Base-by-base conservation (phyloP, 768 basidiomycete species). In the Leccinellum luteum region DNA sequence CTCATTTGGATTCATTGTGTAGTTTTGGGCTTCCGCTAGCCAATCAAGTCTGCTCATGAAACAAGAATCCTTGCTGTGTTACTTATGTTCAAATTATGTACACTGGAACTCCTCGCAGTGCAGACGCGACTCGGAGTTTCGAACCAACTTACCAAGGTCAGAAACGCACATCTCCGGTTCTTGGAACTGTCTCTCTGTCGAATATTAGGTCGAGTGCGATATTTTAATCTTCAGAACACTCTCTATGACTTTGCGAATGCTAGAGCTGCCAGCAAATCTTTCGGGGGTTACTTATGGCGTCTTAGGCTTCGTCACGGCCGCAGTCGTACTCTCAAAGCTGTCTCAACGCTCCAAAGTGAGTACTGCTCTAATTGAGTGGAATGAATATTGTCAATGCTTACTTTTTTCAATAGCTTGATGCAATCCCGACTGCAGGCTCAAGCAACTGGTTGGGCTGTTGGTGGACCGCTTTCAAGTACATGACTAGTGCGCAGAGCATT, bases 391-490 rank as follows among this genome's bases (percentile, higher is more conserved):
- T 15, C 30, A 48, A 12, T 4, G 15, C 27, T 2, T 10, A 1
- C 17, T 25, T 48, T 25, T 19, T 4, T 9, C n/a, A 23, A n/a
- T 27, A 72, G 72, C 56, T 71, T 8, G 56, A 65, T n/a, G 47
- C 45, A 6, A 69, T 76, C 2, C 76, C 76, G 0, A 66, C 70
- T 4, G 51, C 69, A 3, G 73, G 74, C 3, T 65, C 59, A 6
- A 65, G 57, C 2, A 55, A 47, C 12, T 64, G 68, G 41, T 34
- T 75, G 1, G 61, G 68, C 23, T 74, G 73, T 7, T 74, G 65
- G 52, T 55, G 65, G 45, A 62, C 56, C 4, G 62, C 65, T 8
- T 45, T 63, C 9, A 65, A 48, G 23, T 69, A 48, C 48, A 2
- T 64, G 2, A 51, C 19, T 10, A 62, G 66, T 30, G 66, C 53